These are phyloP conservation scores for Termitomyces heimii DNA, from an alignment of 768 basidiomycete genomes.

Conservation along the genomic window DNA sequence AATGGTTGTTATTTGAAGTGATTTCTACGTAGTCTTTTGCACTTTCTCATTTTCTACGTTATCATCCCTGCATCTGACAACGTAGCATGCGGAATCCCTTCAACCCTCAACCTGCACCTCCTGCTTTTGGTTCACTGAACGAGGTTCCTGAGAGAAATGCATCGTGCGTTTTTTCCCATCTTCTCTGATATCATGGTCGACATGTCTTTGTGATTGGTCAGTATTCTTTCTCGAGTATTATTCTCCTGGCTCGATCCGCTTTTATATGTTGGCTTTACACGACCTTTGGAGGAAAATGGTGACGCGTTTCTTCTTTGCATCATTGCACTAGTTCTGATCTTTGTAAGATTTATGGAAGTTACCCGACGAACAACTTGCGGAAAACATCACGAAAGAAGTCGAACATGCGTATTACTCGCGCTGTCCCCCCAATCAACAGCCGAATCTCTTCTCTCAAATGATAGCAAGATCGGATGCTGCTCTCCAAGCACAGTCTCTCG, in stretches of 20 bases:
- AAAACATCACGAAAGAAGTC: conserved; percentile 27
- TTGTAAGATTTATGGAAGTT: conserved; percentile 41
- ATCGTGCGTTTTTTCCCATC: conserved; percentile 6
- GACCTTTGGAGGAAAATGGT: conserved; percentile 48
- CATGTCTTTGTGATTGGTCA: conserved; percentile 6
- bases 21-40: not conserved
- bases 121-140: conserved; percentile 15
- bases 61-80: not conserved
- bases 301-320: not conserved
- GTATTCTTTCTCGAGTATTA: conserved; percentile 29
- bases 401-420: conserved; percentile 38
- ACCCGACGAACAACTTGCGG: conserved; percentile 26
- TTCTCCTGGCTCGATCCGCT: conserved; percentile 45
- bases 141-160: conserved; percentile 13
- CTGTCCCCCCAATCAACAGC: conserved; percentile 35
- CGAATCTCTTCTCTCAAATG: conserved; percentile 10
- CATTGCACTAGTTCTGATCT: not conserved
- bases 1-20: not conserved
- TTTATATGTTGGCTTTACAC: conserved; percentile 40
- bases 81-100: conserved; percentile 14
- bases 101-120: conserved; percentile 14
- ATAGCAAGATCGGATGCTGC: not conserved
- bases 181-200: not conserved
- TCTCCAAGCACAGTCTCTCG: not conserved
- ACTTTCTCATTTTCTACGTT: not conserved